Evolutionary conservation across 352 stramenopile genomes (phyloP).

Genomic region (Pythium pyrilobum): DNA sequence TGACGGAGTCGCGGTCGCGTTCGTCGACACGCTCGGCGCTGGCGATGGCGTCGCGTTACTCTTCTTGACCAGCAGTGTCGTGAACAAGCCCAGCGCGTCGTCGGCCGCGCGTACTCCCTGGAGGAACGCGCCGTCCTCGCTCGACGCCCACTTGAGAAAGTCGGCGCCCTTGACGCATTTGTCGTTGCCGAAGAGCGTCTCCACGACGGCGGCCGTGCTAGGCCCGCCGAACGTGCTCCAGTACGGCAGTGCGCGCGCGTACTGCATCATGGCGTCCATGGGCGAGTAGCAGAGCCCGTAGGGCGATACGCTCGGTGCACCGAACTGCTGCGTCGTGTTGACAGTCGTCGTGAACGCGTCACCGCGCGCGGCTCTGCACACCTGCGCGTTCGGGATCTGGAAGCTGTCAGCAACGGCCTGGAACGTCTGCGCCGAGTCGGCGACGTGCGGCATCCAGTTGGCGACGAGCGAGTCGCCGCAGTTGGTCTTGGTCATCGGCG

Average conservation of each 20-base stretch:
- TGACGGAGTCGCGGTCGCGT: neutral
- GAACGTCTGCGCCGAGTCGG: neutral
- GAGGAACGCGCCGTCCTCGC: neutral
- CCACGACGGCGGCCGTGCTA: neutral
- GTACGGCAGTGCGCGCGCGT: slow-evolving; percentile 4
- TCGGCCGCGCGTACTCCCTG: neutral
- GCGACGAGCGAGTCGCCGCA: slow-evolving; percentile 5
- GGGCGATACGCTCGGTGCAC: neutral
- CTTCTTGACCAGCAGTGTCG: neutral
- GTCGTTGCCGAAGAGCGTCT: neutral
- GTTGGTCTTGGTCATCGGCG: neutral
- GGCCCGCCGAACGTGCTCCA: neutral
- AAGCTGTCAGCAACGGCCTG: slow-evolving; percentile 1
- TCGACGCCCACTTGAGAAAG: slow-evolving; percentile 4
- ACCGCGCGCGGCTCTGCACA: slow-evolving; percentile 1
- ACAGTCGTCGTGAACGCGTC: slow-evolving; percentile 9
- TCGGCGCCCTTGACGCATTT: neutral
- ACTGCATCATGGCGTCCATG: slow-evolving; percentile 10
- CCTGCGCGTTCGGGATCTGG: slow-evolving; percentile 11
- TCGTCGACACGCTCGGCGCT: neutral
- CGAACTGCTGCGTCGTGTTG: slow-evolving; percentile 6
- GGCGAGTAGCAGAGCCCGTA: slow-evolving; percentile 10
- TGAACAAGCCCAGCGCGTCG: neutral
- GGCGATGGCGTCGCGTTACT: neutral
- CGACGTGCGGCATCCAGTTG: slow-evolving; percentile 3